phyloP scores from a whole-genome alignment of 768 basidiomycete species.

The Boletellus ananas region DNA sequence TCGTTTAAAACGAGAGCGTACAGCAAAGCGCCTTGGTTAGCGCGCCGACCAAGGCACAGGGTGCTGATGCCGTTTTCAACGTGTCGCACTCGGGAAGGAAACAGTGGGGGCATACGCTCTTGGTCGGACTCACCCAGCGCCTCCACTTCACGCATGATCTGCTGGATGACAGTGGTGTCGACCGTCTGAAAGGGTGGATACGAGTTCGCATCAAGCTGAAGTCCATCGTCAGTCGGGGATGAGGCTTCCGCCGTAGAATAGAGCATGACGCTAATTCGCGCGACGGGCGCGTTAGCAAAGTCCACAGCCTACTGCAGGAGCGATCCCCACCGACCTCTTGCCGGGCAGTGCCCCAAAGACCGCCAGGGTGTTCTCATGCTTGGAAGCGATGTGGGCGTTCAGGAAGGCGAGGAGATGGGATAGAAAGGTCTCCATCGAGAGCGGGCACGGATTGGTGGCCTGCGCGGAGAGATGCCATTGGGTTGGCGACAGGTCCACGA shows the following conservation, averaged over 20 bases:
- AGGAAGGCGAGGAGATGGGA: constrained; percentile 86
- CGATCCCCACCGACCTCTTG: constrained; percentile 57
- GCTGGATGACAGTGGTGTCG: constrained; percentile 59
- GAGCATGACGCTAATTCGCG: constrained; percentile 57
- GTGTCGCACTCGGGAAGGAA: neutral
- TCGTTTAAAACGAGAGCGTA: constrained; percentile 32
- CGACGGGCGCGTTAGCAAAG: neutral
- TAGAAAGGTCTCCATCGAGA: constrained; percentile 71
- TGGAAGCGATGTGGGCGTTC: constrained; percentile 87
- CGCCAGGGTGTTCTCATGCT: constrained; percentile 89
- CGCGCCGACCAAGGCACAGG: constrained; percentile 79
- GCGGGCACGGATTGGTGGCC: constrained; percentile 43
- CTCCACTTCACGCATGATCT: constrained; percentile 62
- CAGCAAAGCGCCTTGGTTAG: constrained; percentile 92
- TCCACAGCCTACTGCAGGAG: neutral
- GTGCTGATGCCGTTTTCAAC: constrained; percentile 35
- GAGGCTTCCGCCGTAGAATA: constrained; percentile 62
- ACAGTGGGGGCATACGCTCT: constrained; percentile 32
- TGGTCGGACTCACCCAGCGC: constrained; percentile 44
- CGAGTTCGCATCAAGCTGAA: constrained; percentile 64
- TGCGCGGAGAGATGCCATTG: constrained; percentile 79
- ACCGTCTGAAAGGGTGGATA: constrained; percentile 83
- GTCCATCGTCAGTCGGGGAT: constrained; percentile 32
- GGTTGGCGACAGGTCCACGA: constrained; percentile 80
- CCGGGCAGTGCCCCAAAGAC: constrained; percentile 88